phyloP scores from a whole-genome alignment of 2,329 filamentous ascomycete genomes.

The Colletotrichum lindemuthianum region DNA sequence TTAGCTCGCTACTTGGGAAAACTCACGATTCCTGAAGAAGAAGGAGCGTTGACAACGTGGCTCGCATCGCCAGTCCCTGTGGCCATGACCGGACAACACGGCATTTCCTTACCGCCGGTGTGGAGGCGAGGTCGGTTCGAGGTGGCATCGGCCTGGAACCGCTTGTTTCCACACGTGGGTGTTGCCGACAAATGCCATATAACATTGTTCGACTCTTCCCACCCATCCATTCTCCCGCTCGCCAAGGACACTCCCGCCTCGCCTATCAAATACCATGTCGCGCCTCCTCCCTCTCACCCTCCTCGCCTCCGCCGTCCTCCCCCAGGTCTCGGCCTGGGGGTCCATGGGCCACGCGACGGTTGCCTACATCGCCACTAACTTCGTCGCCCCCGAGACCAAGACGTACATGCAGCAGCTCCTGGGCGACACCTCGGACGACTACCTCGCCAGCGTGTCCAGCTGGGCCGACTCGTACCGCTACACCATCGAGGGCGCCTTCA shows the following conservation, averaged over 20 bases:
- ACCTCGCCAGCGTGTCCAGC: conserved; percentile 58
- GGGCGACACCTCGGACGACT: conserved; percentile 54
- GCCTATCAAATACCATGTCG: conserved; percentile 37
- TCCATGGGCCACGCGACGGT: conserved; percentile 62
- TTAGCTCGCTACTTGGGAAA: conserved; percentile 23
- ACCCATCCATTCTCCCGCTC: not conserved
- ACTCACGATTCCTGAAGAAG: conserved; percentile 33
- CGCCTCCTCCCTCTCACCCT: conserved; percentile 38
- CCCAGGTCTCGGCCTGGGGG: conserved; percentile 49
- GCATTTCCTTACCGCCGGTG: not conserved
- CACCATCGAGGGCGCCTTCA: conserved; percentile 38
- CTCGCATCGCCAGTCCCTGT: conserved; percentile 12
- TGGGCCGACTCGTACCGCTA: conserved; percentile 38
- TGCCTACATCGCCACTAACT: conserved; percentile 63
- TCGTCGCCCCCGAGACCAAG: conserved; percentile 52
- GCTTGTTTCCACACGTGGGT: conserved; percentile 17
- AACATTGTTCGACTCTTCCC: not conserved
- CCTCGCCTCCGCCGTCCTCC: conserved; percentile 37
- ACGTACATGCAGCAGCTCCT: conserved; percentile 43
- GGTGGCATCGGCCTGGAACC: not conserved
- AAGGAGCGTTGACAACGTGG: conserved; percentile 21
- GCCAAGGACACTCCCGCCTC: conserved; percentile 19
- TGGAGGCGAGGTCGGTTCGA: not conserved
- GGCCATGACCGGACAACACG: not conserved
- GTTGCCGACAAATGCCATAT: conserved; percentile 6